Evolutionary conservation across 192 early-diverging fungal species (phyloP).

Genomic region (Haplosporangium gracile): DNA sequence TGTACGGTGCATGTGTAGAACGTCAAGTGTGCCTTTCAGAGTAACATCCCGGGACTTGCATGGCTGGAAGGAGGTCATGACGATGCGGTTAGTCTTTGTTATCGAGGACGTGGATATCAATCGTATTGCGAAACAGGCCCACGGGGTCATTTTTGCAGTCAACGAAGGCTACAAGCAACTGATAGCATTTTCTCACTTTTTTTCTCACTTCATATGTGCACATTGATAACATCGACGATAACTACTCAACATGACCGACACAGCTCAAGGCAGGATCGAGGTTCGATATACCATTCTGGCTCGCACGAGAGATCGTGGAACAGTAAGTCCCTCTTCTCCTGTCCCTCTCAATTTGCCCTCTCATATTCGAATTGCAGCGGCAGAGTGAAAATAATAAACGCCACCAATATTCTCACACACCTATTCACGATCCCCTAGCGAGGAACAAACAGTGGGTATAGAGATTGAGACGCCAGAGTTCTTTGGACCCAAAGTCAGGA

Average conservation of each 20-base stretch:
- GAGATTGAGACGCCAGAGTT: slow-evolving; percentile 45
- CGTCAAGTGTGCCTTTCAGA: slow-evolving; percentile 40
- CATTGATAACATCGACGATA: neutral
- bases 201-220: neutral
- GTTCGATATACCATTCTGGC: slow-evolving; percentile 48
- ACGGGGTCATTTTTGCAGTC: too few relatives aligned
- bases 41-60: slow-evolving; percentile 33
- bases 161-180: neutral
- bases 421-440: neutral
- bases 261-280: slow-evolving; percentile 50
- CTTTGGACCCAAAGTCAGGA: slow-evolving; percentile 49
- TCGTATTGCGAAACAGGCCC: too few relatives aligned
- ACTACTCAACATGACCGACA: neutral
- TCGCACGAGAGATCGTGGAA: slow-evolving; percentile 40
- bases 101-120: neutral
- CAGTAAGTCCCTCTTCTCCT: slow-evolving; percentile 12
- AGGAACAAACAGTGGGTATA: slow-evolving; percentile 19
- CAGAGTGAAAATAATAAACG: neutral
- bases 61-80: slow-evolving; percentile 47
- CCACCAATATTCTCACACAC: neutral
- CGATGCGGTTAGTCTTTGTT: slow-evolving; percentile 15
- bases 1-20: slow-evolving; percentile 13
- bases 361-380: neutral
- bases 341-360: neutral
- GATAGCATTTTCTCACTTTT: neutral